A percentile compares a stretch with the other conserved stretches of the same genome.
These are phyloP conservation scores for Blastosporella zonata DNA, from an alignment of 1,284 basidiomycete genomes.

Conservation along the genomic window DNA sequence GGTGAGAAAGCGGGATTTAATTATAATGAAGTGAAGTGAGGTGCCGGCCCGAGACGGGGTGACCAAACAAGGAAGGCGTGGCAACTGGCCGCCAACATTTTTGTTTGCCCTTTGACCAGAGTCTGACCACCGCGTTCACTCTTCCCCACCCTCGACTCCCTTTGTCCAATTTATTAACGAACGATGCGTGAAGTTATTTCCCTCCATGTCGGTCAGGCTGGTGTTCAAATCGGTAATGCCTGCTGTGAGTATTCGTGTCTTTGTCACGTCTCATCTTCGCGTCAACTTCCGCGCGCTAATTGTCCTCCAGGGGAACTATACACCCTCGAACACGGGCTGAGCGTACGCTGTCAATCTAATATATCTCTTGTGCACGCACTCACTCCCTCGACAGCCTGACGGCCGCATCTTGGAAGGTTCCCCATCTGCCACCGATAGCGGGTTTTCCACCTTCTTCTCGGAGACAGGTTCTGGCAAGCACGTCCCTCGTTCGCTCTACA, in stretches of 20 bases:
- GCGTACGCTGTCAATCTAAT: constrained; percentile 52
- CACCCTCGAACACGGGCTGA: constrained; percentile 97
- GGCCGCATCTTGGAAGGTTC: constrained; percentile 83
- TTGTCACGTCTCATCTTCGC: constrained; percentile 21
- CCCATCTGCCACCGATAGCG: constrained; percentile 75
- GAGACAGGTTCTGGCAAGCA: constrained; percentile 93
- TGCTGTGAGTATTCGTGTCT: constrained; percentile 66
- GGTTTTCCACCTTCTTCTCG: constrained; percentile 96
- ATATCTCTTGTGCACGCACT: constrained; percentile 10
- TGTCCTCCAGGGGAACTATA: constrained; percentile 66
- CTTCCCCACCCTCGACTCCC: constrained; percentile 9
- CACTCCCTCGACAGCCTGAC: constrained; percentile 65
- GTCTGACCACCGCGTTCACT: constrained; percentile 17
- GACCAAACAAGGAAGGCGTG: constrained; percentile 26
- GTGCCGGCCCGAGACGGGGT: constrained; percentile 16
- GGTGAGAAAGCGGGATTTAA: not conserved
- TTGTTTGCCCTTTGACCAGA: constrained; percentile 32
- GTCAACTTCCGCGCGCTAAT: constrained; percentile 23
- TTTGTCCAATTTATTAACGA: constrained; percentile 13
- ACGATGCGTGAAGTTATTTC: constrained; percentile 92
- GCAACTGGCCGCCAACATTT: constrained; percentile 22
- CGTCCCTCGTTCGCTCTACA: constrained; percentile 96
- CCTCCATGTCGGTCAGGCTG: constrained; percentile 92
- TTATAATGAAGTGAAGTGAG: constrained; percentile 8
- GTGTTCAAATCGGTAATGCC: constrained; percentile 96